Conservation (phyloP, 352 stramenopile genomes). For the Saprolegnia diclina region DNA sequence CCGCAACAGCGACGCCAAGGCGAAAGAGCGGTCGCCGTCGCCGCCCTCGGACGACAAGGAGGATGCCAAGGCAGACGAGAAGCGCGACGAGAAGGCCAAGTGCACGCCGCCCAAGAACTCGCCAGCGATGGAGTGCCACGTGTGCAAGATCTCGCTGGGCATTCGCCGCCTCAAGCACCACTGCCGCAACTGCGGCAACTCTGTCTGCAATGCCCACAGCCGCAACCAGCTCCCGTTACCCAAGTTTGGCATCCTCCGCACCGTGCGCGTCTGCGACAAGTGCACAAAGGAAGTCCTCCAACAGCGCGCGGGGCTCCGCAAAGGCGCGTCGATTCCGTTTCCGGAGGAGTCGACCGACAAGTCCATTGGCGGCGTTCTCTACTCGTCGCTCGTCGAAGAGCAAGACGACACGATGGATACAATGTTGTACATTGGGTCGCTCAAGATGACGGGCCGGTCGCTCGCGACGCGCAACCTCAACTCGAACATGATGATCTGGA, state of each 20-base stretch:
- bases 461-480: slow-evolving; percentile 64
- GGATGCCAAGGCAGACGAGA: slow-evolving; percentile 20
- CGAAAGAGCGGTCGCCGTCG: slow-evolving; percentile 5
- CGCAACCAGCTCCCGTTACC: slow-evolving; percentile 73
- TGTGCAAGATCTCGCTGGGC: slow-evolving; percentile 21
- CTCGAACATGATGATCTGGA: slow-evolving; percentile 70
- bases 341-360: slow-evolving; percentile 19
- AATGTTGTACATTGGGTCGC: slow-evolving; percentile 68
- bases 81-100: slow-evolving; percentile 8
- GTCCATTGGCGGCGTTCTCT: slow-evolving; percentile 58
- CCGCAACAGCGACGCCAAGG: background rate
- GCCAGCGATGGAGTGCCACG: slow-evolving; percentile 24
- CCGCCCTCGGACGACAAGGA: slow-evolving; percentile 14
- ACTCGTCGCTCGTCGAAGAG: slow-evolving; percentile 64
- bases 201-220: slow-evolving; percentile 67
- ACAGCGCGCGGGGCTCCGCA: slow-evolving; percentile 52
- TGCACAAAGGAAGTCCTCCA: slow-evolving; percentile 66
- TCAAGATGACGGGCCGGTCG: slow-evolving; percentile 68
- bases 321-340: slow-evolving; percentile 9
- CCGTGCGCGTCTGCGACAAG: slow-evolving; percentile 67
- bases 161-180: slow-evolving; percentile 39
- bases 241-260: slow-evolving; percentile 64
- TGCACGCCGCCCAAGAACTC: slow-evolving; percentile 17
- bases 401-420: slow-evolving; percentile 75
- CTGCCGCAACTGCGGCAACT: slow-evolving; percentile 56